Percentiles rank a stretch among this genome's conserved stretches.
These are phyloP conservation scores for Prillingera fragicola DNA, from an alignment of 1,284 basidiomycete species.

Conservation along the genomic window DNA sequence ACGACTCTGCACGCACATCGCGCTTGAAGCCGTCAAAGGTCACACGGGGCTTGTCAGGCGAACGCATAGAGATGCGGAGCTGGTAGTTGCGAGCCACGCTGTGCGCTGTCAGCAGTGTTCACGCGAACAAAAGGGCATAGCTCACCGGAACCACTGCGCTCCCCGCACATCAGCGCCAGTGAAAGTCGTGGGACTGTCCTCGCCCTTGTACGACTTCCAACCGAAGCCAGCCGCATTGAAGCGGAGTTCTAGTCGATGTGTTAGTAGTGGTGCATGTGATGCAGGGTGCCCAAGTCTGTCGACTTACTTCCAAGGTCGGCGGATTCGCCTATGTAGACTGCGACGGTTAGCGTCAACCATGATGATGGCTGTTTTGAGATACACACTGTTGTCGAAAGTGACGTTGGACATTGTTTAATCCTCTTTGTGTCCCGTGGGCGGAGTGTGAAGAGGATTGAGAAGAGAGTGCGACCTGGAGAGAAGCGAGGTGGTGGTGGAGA, in stretches of 20 bases:
- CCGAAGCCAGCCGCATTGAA: constrained; percentile 82
- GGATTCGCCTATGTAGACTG: constrained; percentile 67
- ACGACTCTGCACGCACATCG: constrained; percentile 59
- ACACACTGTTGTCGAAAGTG: constrained; percentile 40
- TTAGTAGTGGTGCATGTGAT: neutral
- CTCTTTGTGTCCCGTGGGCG: too few relatives aligned
- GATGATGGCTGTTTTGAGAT: too few relatives aligned
- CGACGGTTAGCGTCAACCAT: constrained; percentile 5
- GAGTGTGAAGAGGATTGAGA: too few relatives aligned
- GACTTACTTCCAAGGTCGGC: constrained; percentile 72
- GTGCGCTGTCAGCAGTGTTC: constrained; percentile 2
- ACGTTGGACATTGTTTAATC: constrained; percentile 39
- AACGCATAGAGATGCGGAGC: constrained; percentile 64
- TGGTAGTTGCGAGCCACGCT: constrained; percentile 89
- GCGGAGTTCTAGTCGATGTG: constrained; percentile 68
- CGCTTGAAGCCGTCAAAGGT: constrained; percentile 92
- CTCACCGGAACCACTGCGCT: constrained; percentile 70
- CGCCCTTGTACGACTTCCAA: constrained; percentile 66
- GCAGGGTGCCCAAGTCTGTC: neutral
- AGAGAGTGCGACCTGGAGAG: too few relatives aligned
- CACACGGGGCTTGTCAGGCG: constrained; percentile 57
- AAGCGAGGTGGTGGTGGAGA: too few relatives aligned
- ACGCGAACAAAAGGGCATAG: neutral
- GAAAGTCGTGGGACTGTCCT: constrained; percentile 57
- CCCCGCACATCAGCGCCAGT: constrained; percentile 72